phyloP scores from a whole-genome alignment of 257 asterid species.

The Solanum verrucosum region DNA sequence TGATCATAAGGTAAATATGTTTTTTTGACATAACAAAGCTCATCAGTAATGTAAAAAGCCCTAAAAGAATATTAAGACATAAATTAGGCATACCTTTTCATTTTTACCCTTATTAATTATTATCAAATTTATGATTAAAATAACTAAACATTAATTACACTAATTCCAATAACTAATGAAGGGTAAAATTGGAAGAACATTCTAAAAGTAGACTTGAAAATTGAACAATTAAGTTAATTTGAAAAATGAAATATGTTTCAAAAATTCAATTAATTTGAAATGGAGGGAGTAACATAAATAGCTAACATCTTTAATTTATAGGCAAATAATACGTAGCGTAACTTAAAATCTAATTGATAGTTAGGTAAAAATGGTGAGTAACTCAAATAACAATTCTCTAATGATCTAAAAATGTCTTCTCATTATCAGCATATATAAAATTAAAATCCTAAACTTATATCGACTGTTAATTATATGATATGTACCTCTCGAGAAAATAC shows the following conservation, averaged over 20 bases:
- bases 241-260: too few relatives aligned
- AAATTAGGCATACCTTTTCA: too few relatives aligned
- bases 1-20: neutral
- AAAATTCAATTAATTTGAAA: too few relatives aligned
- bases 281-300: neutral
- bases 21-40: neutral
- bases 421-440: neutral
- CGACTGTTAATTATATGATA: neutral
- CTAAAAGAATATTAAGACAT: too few relatives aligned
- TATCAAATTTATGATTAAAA: too few relatives aligned
- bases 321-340: neutral
- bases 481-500: conserved; percentile 58
- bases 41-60: neutral
- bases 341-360: neutral
- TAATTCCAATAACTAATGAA: too few relatives aligned
- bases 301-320: neutral
- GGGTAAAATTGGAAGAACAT: too few relatives aligned
- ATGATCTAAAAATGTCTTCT: neutral
- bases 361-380: neutral
- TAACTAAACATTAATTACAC: too few relatives aligned
- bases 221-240: too few relatives aligned
- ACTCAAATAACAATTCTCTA: neutral
- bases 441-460: neutral
- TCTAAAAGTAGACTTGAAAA: too few relatives aligned
- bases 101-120: too few relatives aligned